A percentile compares a stretch with the other conserved stretches of the same genome.
Evolutionary conservation across 768 basidiomycete species (phyloP).

Genomic region (Collybia nuda): DNA sequence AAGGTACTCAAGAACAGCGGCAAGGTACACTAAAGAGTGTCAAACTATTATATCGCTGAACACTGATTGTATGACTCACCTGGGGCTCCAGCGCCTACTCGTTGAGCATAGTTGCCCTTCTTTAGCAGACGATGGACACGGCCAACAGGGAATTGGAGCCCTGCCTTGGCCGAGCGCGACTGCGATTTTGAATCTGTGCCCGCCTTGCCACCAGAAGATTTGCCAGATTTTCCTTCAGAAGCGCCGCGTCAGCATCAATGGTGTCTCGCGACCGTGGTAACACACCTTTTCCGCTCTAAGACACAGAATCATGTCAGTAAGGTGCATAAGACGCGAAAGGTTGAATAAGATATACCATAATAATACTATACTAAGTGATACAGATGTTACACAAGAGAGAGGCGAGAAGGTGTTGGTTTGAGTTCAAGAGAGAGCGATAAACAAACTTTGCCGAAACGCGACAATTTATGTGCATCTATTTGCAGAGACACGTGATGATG

Average conservation of each 20-base stretch:
- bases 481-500: conserved; percentile 29
- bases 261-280: neutral
- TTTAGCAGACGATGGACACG: conserved; percentile 90
- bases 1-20: conserved; percentile 90
- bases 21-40: conserved; percentile 70
- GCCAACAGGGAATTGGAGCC: conserved; percentile 88
- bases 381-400: conserved; percentile 16
- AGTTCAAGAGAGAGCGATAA: conserved; percentile 30
- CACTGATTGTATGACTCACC: conserved; percentile 38
- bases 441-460: conserved; percentile 32
- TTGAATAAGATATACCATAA: conserved; percentile 20
- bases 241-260: conserved; percentile 5
- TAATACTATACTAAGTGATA: conserved; percentile 15
- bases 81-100: conserved; percentile 87
- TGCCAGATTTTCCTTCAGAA: conserved; percentile 49
- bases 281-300: conserved; percentile 39
- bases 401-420: conserved; percentile 34
- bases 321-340: neutral
- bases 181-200: conserved; percentile 53
- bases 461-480: conserved; percentile 39
- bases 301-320: conserved; percentile 1
- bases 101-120: conserved; percentile 83
- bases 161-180: conserved; percentile 74
- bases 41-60: neutral
- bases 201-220: conserved; percentile 72